Evolutionary conservation across 306 rosid genomes (phyloP), one percentile per base, ranked within the genome.

Genomic region (Leucaena leucocephala): DNA sequence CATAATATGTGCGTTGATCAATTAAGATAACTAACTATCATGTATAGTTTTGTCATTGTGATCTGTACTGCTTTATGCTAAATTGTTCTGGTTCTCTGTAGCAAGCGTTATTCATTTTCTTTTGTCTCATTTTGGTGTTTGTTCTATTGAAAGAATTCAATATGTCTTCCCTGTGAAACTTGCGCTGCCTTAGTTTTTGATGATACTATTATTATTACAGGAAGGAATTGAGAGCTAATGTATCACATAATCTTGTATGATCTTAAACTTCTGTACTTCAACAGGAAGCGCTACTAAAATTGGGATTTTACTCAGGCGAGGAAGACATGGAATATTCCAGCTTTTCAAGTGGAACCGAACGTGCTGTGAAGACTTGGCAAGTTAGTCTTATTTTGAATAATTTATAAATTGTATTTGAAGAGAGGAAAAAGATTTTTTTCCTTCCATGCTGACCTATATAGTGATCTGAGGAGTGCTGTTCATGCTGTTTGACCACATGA

Each of bases 351-450:
- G 98, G 96, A 73, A 93, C 99, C 5, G 98, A 95, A 68, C 94
- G 93, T 62, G 99, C 97, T 12, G 97, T 95, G 64, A 95, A 88
- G 89, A 95, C 99, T 66, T 95, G 99, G 98, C 99, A 95, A 81
- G 99, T 93, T 86, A 84, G 97, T 88, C 65, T 52, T 80, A 38
- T 72, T 61, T 42, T 68, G 55, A 73, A 21, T 22, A 33, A 46
- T 65, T 21, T 84, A 63, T 22, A 64, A 46, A 15, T 71, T 59
- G 44, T 4, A 5, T 50, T 19, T 42, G 44, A 73, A 42, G 62
- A 54, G 35, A 46, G 50, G 13, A 45, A 50, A 63, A 48, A 39
- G 17, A 59, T 45, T 62, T 13, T 19, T 64, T 67, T 54, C 3
- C 12, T 58, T 69, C n/a, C 42, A 61, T 69, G 54, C 55, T 42